phyloP scores from a whole-genome alignment of 1,284 basidiomycete species.

The Abortiporus biennis region DNA sequence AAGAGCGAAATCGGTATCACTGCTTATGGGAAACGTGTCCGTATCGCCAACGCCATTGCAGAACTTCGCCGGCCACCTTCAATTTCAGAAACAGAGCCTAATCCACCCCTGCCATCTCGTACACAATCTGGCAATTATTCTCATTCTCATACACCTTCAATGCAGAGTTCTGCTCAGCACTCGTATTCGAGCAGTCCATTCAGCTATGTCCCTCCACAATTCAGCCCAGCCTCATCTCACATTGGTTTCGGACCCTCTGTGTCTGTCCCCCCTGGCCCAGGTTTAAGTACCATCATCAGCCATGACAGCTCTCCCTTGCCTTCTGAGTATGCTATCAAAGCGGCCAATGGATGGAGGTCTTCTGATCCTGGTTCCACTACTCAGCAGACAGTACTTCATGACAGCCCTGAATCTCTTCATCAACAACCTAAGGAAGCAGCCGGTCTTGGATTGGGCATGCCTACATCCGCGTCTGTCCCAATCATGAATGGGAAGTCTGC shows the following conservation, averaged over 20 bases:
- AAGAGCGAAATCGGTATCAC: conserved; percentile 94
- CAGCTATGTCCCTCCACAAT: conserved; percentile 24
- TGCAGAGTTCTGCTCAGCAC: conserved; percentile 32
- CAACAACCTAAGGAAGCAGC: conserved; percentile 6
- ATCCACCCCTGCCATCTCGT: conserved; percentile 23
- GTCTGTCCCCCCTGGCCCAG: conserved; percentile 17
- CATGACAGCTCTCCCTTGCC: conserved; percentile 34
- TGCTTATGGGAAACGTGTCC: conserved; percentile 91
- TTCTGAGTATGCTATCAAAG: conserved; percentile 22
- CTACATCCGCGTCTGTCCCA: conserved; percentile 4
- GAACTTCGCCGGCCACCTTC: conserved; percentile 78
- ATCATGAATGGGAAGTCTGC: conserved; percentile 1
- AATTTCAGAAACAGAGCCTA: conserved; percentile 24
- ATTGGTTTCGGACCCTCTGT: conserved; percentile 10
- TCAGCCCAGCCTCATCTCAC: conserved; percentile 9
- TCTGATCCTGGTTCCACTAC: conserved; percentile 24
- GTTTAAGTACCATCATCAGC: conserved; percentile 22
- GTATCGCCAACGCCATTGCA: conserved; percentile 91
- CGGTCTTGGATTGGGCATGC: conserved; percentile 18
- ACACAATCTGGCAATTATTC: conserved; percentile 29
- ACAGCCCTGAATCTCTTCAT: not conserved
- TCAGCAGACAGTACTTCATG: not conserved
- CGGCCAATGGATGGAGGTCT: conserved; percentile 20
- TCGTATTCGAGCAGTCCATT: no score
- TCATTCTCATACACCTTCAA: conserved; percentile 37